Base-by-base conservation (phyloP, 148 eudicot species). In the Rhododendron griersonianum region DNA sequence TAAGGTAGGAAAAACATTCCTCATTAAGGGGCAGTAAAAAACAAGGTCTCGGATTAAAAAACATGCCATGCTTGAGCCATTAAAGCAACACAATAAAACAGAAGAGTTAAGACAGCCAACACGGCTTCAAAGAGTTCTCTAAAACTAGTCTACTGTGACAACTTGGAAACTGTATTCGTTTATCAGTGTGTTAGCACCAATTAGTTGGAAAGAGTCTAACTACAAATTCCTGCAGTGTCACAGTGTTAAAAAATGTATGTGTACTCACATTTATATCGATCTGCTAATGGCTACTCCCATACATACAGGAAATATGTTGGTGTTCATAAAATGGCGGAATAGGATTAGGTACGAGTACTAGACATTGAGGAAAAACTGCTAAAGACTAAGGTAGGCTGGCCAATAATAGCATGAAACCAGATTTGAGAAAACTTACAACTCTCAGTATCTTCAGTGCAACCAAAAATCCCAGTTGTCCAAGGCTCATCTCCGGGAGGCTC, bases 401-500 rank as follows among this genome's bases (percentile, higher is more conserved):
- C 50, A 59, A 25, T 3, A 61, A 73, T 59, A 55, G 71, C 55
- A 44, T 18, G 51, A 37, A 44, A 74, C 63, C 23, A 78, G 51
- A 84, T 82, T 44, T 53, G 21, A 51, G 47, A 87, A 92, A 87
- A 92, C 99, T 94, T 92, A 97, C 99, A 97, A 80, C 99, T 97
- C 84, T 95, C 93, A 33, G 87, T 84, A 90, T 97, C 99, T 93
- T 97, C 89, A 65, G 95, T 84, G 90, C 99, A 97, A 19, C 93
- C 96, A 90, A 94, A 97, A 80, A 97, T 95, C 80, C 99, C 99
- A 84, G 95, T 95, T 86, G 93, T 92, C 99, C 99, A 97, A 69
- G 99, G 98, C 86, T 97, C 99, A 87, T 93, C 92, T 75, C 93
- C 94, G 51, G 96, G 98, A 85, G 96, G 94, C 87, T 93, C 94